Conservation (phyloP, 345 rosid genomes). For the Moricandia moricandioides region DNA sequence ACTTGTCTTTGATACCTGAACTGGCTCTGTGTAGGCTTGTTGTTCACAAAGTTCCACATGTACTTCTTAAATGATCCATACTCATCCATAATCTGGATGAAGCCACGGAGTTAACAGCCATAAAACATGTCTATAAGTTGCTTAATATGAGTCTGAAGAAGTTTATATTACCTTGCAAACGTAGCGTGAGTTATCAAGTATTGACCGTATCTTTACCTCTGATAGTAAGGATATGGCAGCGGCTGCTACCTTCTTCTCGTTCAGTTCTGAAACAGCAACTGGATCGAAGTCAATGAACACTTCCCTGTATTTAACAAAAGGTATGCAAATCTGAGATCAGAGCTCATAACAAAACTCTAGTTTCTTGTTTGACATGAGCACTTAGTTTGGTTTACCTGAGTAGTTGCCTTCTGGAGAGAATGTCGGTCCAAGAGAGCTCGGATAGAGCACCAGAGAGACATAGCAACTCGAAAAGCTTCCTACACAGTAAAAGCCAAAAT, state of each 20-base stretch:
- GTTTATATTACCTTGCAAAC: constrained; percentile 53
- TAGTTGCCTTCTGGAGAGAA: constrained; percentile 65
- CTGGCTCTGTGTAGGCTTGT: constrained; percentile 68
- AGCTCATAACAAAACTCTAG: background rate
- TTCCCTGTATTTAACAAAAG: constrained; percentile 40
- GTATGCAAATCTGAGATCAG: background rate
- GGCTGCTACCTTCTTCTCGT: constrained; percentile 52
- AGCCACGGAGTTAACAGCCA: background rate
- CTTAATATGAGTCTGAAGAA: background rate
- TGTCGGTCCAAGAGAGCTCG: constrained; percentile 79
- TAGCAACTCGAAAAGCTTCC: constrained; percentile 78
- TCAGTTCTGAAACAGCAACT: constrained; percentile 54
- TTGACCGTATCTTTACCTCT: constrained; percentile 67
- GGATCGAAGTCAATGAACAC: constrained; percentile 76
- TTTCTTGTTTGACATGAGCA: constrained; percentile 6
- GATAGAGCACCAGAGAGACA: constrained; percentile 85
- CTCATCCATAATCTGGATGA: constrained; percentile 67
- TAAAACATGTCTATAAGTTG: background rate
- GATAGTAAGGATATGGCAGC: constrained; percentile 61
- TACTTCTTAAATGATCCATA: constrained; percentile 80
- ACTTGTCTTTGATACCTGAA: constrained; percentile 83
- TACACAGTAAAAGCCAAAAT: constrained; percentile 33
- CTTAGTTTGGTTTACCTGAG: constrained; percentile 51
- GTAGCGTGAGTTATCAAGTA: constrained; percentile 76
- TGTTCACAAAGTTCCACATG: constrained; percentile 87